These are phyloP conservation scores for Vigna unguiculata DNA, from an alignment of 306 rosid genomes.

Conservation along the genomic window DNA sequence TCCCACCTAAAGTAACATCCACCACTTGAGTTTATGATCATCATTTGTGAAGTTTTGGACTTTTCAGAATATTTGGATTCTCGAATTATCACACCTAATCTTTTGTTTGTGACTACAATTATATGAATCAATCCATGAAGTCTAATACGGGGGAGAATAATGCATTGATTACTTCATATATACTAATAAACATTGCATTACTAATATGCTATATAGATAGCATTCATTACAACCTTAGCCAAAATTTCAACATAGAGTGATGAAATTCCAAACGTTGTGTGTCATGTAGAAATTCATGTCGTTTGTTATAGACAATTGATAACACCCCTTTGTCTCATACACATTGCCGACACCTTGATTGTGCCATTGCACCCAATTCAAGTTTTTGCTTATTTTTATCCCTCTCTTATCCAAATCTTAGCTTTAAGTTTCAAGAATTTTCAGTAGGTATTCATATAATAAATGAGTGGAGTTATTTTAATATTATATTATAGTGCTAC, in stretches of 20 bases:
- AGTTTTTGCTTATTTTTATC: not conserved
- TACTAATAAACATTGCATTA: not conserved
- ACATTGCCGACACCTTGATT: constrained; percentile 45
- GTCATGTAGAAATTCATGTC: constrained; percentile 3
- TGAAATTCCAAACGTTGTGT: constrained; percentile 6
- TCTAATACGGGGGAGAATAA: not conserved
- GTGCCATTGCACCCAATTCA: constrained; percentile 38
- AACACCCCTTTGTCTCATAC: constrained; percentile 4
- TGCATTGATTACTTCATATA: too few species aligned
- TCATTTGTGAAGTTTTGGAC: not conserved
- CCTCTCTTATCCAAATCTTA: constrained; percentile 9
- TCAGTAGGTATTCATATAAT: not conserved
- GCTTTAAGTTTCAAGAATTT: not conserved
- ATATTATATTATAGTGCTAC: constrained; percentile 1
- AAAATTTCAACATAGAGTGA: constrained; percentile 26
- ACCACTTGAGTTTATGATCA: constrained; percentile 3
- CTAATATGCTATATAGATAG: not conserved
- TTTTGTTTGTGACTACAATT: constrained; percentile 29
- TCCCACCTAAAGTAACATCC: not conserved
- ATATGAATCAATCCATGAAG: constrained; percentile 4
- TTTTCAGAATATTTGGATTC: constrained; percentile 1
- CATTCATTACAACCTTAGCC: constrained; percentile 29
- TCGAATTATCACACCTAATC: constrained; percentile 48
- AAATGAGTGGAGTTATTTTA: not conserved
- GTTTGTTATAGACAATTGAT: not conserved